Evolutionary conservation across 1,284 basidiomycete species (phyloP), one percentile per base, ranked within the genome.

Genomic region (Sutorius eximius): DNA sequence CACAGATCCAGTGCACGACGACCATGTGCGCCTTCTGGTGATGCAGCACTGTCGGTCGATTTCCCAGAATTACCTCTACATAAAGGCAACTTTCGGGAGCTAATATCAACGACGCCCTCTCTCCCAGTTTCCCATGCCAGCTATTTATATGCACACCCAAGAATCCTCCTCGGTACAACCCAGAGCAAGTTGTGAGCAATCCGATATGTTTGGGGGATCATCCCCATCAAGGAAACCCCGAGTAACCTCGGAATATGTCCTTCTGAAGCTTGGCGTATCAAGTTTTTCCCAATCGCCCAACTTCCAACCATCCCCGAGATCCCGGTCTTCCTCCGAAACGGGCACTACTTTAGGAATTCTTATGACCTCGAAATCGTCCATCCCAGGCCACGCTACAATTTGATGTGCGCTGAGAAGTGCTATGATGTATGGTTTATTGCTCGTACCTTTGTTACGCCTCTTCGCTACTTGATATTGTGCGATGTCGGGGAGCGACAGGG

Each of bases 201-300:
- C 36, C 16, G 34, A n/a, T 2, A 16, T 11, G 3, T 34, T 37
- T 9, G 49, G 40, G 43, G 45, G 47, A 18, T 51, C 30, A 18
- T 45, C 47, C 27, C 29, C 44, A 3, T 60, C 48, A 5, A 47
- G 16, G 9, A 54, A 43, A 15, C 53, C 51, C n/a, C 7, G 62
- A 18, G 47, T 59, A 18, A 57, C 69, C 41, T 71, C 67, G 0
- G 61, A 67, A 51, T 71, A 70, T 12, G 55, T 54, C 42, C 52
- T 66, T 56, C 52, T 61, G 40, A 55, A 49, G 27, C 32, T 32
- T 18, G 18, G 20, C 2, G 13, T 34, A 27, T 67, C 57, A 5
- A 71, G 18, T 33, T 53, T 57, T 30, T 69, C 68, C 65, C 69
- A 67, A 18, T 57, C 67, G 3, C 33, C 24, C 24, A 50, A 27